Base-by-base conservation (phyloP, 2,329 filamentous ascomycete species). In the Sordariomycetes sp. region DNA sequence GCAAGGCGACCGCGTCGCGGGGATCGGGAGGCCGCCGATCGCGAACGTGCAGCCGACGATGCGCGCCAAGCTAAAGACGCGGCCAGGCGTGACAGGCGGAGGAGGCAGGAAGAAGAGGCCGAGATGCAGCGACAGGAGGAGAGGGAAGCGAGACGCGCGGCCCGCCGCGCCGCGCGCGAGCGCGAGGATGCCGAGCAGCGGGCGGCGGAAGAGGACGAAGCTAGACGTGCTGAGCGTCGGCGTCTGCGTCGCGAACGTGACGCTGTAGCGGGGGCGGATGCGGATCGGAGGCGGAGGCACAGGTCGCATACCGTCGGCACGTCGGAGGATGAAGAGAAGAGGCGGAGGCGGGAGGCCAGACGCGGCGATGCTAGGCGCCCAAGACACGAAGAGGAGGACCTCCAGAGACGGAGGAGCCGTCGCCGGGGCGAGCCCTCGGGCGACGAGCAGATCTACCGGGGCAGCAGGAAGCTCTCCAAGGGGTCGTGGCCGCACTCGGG, bases 1-100 rank as follows among this genome's bases (percentile, higher is more conserved):
- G 83, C 83, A 59, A 82, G 86, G n/a, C 80, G 79, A 59, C 78
- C 82, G 1, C 79, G 76, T 56, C 79, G 78, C 18, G 77, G 79
- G 2, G 81, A 84, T 59, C 73, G 71, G 8, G 73, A 74, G 22
- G 61, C 70, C 28, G 74, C 74, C 58, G 77, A 77, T 37, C 71
- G 69, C n/a, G 77, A 82, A 25, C 76, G 71, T 53, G 76, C 74
- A 7, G 75, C 75, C 3, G 80, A 85, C 58, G 83, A 86, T 55
- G 74, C 79, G 6, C 80, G 80, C 53, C 75, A 74, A 34, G 75
- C 74, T 7, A 83, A 82, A 63, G 81, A 85, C 18, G 81, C 82
- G 52, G 74, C 76, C 22, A 75, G 80, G 8, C 78, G 79, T 34
- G 80, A 84, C 61, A 76, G 78, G 48, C 79, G 78, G 43, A 76